Evolutionary conservation across 169 alveolate genomes (phyloP).

Genomic region (Cryptosporidium xiaoi): DNA sequence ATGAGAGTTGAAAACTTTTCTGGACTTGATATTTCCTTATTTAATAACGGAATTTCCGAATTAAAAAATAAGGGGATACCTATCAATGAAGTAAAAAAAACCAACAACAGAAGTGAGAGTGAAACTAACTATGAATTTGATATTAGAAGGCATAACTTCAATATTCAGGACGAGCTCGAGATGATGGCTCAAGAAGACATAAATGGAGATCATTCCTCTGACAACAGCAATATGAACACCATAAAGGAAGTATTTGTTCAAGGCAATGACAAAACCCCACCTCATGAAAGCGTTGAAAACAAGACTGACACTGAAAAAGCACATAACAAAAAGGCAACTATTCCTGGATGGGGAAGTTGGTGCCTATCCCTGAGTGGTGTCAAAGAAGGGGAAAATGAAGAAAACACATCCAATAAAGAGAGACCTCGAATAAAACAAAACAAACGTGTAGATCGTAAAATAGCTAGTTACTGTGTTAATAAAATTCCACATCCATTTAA

Average conservation of each 20-base stretch:
- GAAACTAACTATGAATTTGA: not conserved
- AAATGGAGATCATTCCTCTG: not conserved
- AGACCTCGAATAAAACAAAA: constrained; percentile 50
- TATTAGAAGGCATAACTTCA: not conserved
- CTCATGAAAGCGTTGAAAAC: not conserved
- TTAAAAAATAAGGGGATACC: not conserved
- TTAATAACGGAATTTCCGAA: not conserved
- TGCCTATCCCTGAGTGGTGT: constrained; percentile 21
- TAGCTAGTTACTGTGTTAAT: constrained; percentile 72
- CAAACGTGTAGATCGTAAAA: constrained; percentile 68
- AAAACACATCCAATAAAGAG: not conserved
- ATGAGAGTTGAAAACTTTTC: not conserved
- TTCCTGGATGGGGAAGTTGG: constrained; percentile 74
- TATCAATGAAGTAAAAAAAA: not conserved
- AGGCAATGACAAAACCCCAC: not conserved
- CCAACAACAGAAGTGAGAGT: not conserved
- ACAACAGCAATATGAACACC: not conserved
- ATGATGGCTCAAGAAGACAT: constrained; percentile 36
- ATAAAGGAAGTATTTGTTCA: constrained; percentile 32
- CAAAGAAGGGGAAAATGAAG: not conserved
- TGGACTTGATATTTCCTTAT: not conserved
- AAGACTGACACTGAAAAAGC: not conserved
- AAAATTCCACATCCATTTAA: constrained; percentile 77
- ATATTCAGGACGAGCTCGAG: constrained; percentile 69
- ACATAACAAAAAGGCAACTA: not conserved